Percentiles rank a stretch among this genome's conserved stretches.
These are phyloP conservation scores for Wickerhamomyces subpelliculosus DNA, from an alignment of 805 yeast species.

Conservation along the genomic window DNA sequence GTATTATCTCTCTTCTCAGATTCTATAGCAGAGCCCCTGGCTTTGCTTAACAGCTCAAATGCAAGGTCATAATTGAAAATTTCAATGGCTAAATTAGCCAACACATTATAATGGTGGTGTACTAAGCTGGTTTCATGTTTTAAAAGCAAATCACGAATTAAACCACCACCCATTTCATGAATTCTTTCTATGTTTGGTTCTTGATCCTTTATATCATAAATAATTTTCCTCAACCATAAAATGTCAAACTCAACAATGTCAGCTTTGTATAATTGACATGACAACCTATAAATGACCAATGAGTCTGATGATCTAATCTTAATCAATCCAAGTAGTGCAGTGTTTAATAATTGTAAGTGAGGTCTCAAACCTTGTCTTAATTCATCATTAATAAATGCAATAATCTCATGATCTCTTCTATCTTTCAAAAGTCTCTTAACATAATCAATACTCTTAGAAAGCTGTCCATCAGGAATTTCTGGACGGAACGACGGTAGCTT, in stretches of 20 bases:
- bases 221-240: not conserved
- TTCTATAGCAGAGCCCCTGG: not conserved
- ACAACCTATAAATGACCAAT: not conserved
- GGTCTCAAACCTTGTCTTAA: conserved; percentile 17
- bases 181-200: not conserved
- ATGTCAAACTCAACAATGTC: not conserved
- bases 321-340: conserved; percentile 6
- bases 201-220: not conserved
- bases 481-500: not conserved
- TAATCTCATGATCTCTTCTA: not conserved
- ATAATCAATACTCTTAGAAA: not conserved
- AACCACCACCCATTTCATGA: not conserved
- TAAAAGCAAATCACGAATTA: not conserved
- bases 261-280: not conserved
- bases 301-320: conserved; percentile 8
- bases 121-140: not conserved
- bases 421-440: not conserved
- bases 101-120: not conserved
- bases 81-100: not conserved
- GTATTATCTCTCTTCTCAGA: not conserved
- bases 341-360: conserved; percentile 4
- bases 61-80: not conserved
- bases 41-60: not conserved
- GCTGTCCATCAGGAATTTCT: not conserved
- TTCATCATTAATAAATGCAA: conserved; percentile 3